These are phyloP conservation scores for Kwoniella shandongensis DNA, from an alignment of 768 basidiomycete genomes.

Conservation along the genomic window DNA sequence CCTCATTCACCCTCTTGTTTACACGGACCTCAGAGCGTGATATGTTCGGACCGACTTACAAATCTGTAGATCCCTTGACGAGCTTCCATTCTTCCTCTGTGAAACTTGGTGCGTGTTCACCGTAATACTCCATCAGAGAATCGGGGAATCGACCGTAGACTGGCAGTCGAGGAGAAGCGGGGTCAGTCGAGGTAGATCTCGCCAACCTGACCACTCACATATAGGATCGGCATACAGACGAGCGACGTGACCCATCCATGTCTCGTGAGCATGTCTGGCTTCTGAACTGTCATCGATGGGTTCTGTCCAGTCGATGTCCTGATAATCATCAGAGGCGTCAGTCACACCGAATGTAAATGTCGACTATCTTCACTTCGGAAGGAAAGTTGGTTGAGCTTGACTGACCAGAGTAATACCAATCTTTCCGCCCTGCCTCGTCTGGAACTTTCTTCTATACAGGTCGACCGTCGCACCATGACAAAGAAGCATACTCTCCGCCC, in stretches of 20 bases:
- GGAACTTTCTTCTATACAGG: slow-evolving; percentile 34
- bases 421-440: slow-evolving; percentile 31
- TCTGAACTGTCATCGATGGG: slow-evolving; percentile 25
- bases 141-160: slow-evolving; percentile 25
- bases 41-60: not conserved
- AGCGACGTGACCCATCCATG: slow-evolving; percentile 17
- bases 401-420: slow-evolving; percentile 40
- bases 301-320: slow-evolving; percentile 30
- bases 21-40: no score
- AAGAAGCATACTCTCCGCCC: slow-evolving; percentile 19
- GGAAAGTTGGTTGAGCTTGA: slow-evolving; percentile 8
- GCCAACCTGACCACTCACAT: no score
- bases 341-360: no score
- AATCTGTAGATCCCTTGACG: slow-evolving; percentile 39
- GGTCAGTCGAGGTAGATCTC: no score
- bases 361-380: no score
- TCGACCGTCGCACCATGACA: slow-evolving; percentile 38
- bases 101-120: slow-evolving; percentile 26
- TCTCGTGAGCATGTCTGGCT: slow-evolving; percentile 24
- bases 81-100: slow-evolving; percentile 38
- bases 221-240: slow-evolving; percentile 37
- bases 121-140: slow-evolving; percentile 21
- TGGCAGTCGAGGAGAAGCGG: no score
- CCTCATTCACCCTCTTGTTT: no score
- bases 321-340: no score